These are phyloP conservation scores for Calocera viscosa DNA, from an alignment of 768 basidiomycete species.

Conservation along the genomic window DNA sequence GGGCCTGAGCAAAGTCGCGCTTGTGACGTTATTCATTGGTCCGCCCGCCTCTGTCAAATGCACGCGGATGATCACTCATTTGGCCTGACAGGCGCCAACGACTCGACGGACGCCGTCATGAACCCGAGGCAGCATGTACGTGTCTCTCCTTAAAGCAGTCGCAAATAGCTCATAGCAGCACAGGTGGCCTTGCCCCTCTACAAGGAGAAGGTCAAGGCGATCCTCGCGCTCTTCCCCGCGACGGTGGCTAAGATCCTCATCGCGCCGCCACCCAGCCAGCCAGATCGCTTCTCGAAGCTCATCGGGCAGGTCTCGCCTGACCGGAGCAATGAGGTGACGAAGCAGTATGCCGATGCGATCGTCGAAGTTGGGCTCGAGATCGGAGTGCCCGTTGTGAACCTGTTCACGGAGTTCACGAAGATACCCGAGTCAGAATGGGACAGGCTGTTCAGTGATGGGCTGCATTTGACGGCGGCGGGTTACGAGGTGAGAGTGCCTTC, in stretches of 20 bases:
- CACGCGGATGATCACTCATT: neutral
- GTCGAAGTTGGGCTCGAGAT: slow-evolving; percentile 44
- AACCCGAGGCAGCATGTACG: slow-evolving; percentile 1
- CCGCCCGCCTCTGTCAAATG: neutral
- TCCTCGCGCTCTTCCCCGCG: slow-evolving; percentile 51
- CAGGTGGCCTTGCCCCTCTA: slow-evolving; percentile 45
- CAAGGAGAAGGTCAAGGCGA: slow-evolving; percentile 47
- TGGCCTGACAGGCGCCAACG: neutral
- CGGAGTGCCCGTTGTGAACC: slow-evolving; percentile 52
- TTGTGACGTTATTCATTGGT: slow-evolving; percentile 1
- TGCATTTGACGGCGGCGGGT: slow-evolving; percentile 63
- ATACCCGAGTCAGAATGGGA: slow-evolving; percentile 35
- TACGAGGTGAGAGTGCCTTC: slow-evolving; percentile 43
- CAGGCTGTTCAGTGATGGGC: slow-evolving; percentile 53
- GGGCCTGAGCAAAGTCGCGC: neutral
- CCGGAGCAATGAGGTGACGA: slow-evolving; percentile 50
- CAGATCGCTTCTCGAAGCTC: slow-evolving; percentile 21
- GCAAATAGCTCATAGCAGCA: neutral
- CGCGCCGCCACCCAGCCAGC: slow-evolving; percentile 74
- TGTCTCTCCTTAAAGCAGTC: neutral
- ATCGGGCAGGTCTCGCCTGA: slow-evolving; percentile 44
- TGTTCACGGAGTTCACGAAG: slow-evolving; percentile 58
- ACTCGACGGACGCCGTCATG: neutral
- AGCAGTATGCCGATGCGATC: slow-evolving; percentile 58
- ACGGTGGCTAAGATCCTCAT: slow-evolving; percentile 69